Conservation (phyloP, 148 eudicot species). For the Pouteria glomerata region DNA sequence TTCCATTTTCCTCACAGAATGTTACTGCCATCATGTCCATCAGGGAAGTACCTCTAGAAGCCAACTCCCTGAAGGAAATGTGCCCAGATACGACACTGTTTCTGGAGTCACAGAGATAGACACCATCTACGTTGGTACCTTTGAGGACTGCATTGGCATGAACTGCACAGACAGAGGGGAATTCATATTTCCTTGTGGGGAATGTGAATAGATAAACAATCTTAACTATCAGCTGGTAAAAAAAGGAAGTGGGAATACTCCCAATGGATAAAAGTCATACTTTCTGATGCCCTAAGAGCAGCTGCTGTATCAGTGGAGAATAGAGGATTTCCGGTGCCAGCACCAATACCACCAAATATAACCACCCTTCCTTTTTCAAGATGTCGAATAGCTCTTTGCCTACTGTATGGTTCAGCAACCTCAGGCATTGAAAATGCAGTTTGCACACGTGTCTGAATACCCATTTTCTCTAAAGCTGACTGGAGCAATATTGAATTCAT, state of each 20-base stretch:
- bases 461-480: constrained; percentile 86
- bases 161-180: constrained; percentile 42
- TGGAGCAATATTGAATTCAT: constrained; percentile 90
- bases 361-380: constrained; percentile 93
- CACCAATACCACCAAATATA: constrained; percentile 95
- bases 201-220: not conserved
- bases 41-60: constrained; percentile 63
- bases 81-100: constrained; percentile 63
- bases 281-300: constrained; percentile 93
- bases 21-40: constrained; percentile 91
- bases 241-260: not conserved
- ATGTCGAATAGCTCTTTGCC: constrained; percentile 84
- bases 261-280: constrained; percentile 33
- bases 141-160: constrained; percentile 89
- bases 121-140: constrained; percentile 71
- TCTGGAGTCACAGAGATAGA: constrained; percentile 61
- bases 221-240: not conserved
- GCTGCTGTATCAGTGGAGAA: constrained; percentile 97
- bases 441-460: constrained; percentile 81
- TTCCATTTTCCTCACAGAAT: constrained; percentile 80
- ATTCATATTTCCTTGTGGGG: not conserved
- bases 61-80: constrained; percentile 77
- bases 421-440: constrained; percentile 80
- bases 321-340: constrained; percentile 86
- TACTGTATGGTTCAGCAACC: constrained; percentile 81